phyloP scores from a whole-genome alignment of 805 yeast species.

The Metschnikowia shivogae region DNA sequence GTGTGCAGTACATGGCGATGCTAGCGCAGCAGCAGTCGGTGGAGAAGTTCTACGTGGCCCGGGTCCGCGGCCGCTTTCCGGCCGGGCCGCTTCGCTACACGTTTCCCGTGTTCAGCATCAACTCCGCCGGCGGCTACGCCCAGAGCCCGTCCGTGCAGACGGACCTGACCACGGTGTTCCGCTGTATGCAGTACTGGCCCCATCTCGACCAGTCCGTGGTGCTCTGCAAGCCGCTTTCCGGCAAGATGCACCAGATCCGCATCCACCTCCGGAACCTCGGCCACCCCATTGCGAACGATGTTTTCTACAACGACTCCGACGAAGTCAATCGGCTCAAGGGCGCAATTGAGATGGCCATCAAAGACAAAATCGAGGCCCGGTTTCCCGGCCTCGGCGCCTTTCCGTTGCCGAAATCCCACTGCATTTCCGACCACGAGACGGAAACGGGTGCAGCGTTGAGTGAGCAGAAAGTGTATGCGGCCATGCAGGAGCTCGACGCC shows the following conservation, averaged over 20 bases:
- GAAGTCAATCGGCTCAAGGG: constrained; percentile 5
- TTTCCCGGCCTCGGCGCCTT: not conserved
- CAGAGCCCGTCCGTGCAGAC: constrained; percentile 19
- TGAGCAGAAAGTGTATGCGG: not conserved
- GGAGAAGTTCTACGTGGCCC: constrained; percentile 45
- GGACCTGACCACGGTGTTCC: constrained; percentile 33
- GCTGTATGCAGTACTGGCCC: constrained; percentile 25
- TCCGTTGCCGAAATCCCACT: not conserved
- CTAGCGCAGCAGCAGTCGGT: constrained; percentile 25
- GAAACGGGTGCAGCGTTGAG: not conserved
- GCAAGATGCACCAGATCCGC: constrained; percentile 55
- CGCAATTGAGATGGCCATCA: constrained; percentile 8
- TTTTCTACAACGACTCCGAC: constrained; percentile 8
- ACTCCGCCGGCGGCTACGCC: constrained; percentile 28
- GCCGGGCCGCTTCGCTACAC: constrained; percentile 20
- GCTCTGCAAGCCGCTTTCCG: constrained; percentile 47
- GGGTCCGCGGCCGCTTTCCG: constrained; percentile 42
- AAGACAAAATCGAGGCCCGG: not conserved
- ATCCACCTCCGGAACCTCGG: constrained; percentile 50
- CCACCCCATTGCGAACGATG: constrained; percentile 17
- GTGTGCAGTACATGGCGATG: constrained; percentile 27
- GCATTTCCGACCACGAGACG: not conserved
- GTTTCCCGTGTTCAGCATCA: constrained; percentile 40
- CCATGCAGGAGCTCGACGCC: not conserved
- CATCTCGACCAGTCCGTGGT: constrained; percentile 40